Base-by-base conservation (phyloP, 371 early-diverging fungal genomes). In the Actinomucor elegans region DNA sequence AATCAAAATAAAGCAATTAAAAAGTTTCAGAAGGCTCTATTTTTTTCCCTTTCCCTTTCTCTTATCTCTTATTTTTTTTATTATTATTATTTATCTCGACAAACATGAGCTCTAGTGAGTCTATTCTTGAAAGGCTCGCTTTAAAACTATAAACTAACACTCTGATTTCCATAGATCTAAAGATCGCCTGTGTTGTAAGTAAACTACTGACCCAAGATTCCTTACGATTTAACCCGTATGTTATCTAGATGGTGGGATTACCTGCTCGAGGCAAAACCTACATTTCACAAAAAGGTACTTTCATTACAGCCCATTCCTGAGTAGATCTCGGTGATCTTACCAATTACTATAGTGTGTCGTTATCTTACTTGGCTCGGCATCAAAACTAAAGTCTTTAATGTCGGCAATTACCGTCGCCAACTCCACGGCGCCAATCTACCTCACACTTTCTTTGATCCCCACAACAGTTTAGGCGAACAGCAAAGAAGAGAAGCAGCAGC, bases 331-430 rank as follows among this genome's bases (percentile, higher is more conserved):
- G 18, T 18, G 9, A 33, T 10, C 20, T 35, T 4, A 35, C 37
- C 8, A 9, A 17, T 2, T 17, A 9, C 37, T 31, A 44, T 61
- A 90, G 89, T 95, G n/a, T 89, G 91, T 48, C 84, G 96, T 15
- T 97, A 96, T 73, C 78, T 96, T 55, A 84, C 86, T 36, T 99
- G 99, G 99, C 76, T 99, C 26, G 97, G 98, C 31, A 91, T 97
- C 32, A 83, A 85, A 47, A 87, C 94, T 8, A 83, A 90, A 52
- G 92, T 94, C 12, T 99, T 95, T 69, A 96, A 96, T 67, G 94
- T 99, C 29, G 98, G 97, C 35, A 89, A 94, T 65, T 97, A 97
- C 78, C 89, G 98, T 14, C 85, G 98, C 24, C 83, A 93, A 54
- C 73, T 90, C 1, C 89, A 85, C 46, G 98, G 98, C 18, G 90